phyloP scores from a whole-genome alignment of 179 eudicot genomes.

The Heliamphora pulchella region DNA sequence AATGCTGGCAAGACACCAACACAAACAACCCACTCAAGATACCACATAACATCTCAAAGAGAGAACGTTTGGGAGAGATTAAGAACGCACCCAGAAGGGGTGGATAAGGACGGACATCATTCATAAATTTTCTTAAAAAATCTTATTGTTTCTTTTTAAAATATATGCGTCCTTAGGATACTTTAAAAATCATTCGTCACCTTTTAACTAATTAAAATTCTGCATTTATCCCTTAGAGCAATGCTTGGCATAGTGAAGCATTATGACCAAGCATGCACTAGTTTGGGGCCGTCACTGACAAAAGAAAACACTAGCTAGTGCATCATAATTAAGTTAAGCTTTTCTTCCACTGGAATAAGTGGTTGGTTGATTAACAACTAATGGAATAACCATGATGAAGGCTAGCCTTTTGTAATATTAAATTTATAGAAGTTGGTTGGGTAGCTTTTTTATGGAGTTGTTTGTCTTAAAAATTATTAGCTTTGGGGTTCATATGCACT shows the following conservation, averaged over 20 bases:
- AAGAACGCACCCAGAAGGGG: too few relatives aligned
- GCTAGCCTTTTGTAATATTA: conserved; percentile 9
- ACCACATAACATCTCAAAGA: too few relatives aligned
- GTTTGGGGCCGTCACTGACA: conserved; percentile 15
- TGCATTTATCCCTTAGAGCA: background rate
- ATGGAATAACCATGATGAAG: conserved; percentile 3
- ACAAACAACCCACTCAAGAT: too few relatives aligned
- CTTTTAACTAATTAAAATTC: too few relatives aligned
- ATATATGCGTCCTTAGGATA: too few relatives aligned
- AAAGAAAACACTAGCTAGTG: conserved; percentile 12
- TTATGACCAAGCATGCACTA: conserved; percentile 30
- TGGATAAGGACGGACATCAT: too few relatives aligned
- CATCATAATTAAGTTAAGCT: conserved; percentile 26
- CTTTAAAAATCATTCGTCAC: too few relatives aligned
- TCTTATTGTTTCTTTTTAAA: too few relatives aligned
- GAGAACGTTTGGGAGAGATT: too few relatives aligned
- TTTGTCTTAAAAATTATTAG: conserved; percentile 14
- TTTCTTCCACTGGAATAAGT: background rate
- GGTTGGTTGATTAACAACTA: background rate
- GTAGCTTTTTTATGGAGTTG: conserved; percentile 12
- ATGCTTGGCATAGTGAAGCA: background rate
- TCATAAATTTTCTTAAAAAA: too few relatives aligned
- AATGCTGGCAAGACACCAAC: too few relatives aligned
- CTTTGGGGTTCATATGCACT: conserved; percentile 8
- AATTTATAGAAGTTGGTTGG: background rate